phyloP scores from a whole-genome alignment of 495 filamentous ascomycete genomes.

The Podospora australis region DNA sequence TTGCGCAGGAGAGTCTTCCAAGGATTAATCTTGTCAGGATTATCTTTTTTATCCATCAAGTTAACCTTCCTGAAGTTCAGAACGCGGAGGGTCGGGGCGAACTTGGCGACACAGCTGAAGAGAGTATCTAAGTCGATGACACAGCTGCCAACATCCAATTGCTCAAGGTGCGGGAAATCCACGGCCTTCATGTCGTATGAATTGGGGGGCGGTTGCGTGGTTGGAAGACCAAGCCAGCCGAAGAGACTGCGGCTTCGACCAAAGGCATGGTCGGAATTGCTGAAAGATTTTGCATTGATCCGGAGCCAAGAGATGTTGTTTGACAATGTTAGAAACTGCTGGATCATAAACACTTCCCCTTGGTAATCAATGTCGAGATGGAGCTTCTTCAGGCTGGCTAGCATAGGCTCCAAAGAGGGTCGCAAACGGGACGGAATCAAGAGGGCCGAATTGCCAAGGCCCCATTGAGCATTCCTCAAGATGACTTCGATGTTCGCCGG shows the following conservation, averaged over 20 bases:
- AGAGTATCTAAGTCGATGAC: constrained; percentile 10
- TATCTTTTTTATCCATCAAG: not conserved
- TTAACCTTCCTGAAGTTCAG: constrained; percentile 29
- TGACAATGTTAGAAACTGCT: constrained; percentile 23
- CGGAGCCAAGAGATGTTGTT: constrained; percentile 31
- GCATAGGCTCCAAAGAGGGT: constrained; percentile 19
- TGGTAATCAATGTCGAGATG: constrained; percentile 27
- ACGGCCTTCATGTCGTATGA: not conserved
- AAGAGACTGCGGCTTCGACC: not conserved
- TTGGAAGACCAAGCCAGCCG: constrained; percentile 4
- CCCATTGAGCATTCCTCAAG: constrained; percentile 15
- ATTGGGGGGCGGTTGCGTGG: not conserved
- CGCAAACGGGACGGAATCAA: constrained; percentile 28
- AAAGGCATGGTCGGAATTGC: not conserved
- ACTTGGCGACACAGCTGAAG: constrained; percentile 29
- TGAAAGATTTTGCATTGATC: constrained; percentile 28
- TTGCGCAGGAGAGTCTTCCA: constrained; percentile 17
- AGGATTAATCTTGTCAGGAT: constrained; percentile 10
- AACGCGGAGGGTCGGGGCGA: constrained; percentile 26
- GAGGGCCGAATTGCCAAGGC: constrained; percentile 25
- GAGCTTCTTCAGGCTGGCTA: constrained; percentile 30
- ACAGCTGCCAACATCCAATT: constrained; percentile 35
- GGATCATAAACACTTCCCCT: constrained; percentile 6
- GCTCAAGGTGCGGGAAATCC: constrained; percentile 22
- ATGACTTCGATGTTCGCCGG: constrained; percentile 35